Base-by-base conservation (phyloP, 2,329 filamentous ascomycete species). In the Scortechinia acanthostroma region DNA sequence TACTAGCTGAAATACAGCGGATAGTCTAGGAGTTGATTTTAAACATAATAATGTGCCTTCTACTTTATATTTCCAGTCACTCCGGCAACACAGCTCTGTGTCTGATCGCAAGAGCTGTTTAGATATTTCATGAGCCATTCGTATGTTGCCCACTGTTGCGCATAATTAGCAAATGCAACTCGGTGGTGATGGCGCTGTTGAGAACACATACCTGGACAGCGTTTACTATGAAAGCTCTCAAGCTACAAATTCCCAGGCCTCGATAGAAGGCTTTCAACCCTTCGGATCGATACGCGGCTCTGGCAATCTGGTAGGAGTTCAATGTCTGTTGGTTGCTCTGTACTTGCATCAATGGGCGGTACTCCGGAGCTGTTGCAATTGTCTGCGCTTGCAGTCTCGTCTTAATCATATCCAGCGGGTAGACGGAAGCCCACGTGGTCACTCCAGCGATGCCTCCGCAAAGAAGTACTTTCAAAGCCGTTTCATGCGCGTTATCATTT, bases 361-460 rank as follows among this genome's bases (percentile, higher is more conserved):
- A 47, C 35, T 56, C 45, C 48, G 50, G 22, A 50, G 56, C 50
- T 46, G 55, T 46, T 52, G 59, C 48, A 43, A 45, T 21, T 3
- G 61, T 63, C 62, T 93, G 88, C 1, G 84, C 83, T 62, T 97
- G 91, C n/a, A 96, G 76, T 45, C 89, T 73, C 2, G 91, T 96
- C 68, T 97, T 97, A 57, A 97, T 75, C 42, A 95, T 84, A 61
- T 97, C 91, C 15, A 97, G 65, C 1, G 91, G 91, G 53, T 95
- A 97, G 21, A 97, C 81, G 47, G 86, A 91, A 3, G 79, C 82
- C 91, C 91, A 97, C 0, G 90, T 94, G 30, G 86, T 77, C 17
- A 96, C 77, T 0, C 91, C 91, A 4, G 91, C 91, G 43, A 96
- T 60, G 1, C 91, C 91, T 42, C 91, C 91, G 53, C 89, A 94